phyloP scores from a whole-genome alignment of 225 moss, liverwort and hornwort genomes.

The Lunularia cruciata region DNA sequence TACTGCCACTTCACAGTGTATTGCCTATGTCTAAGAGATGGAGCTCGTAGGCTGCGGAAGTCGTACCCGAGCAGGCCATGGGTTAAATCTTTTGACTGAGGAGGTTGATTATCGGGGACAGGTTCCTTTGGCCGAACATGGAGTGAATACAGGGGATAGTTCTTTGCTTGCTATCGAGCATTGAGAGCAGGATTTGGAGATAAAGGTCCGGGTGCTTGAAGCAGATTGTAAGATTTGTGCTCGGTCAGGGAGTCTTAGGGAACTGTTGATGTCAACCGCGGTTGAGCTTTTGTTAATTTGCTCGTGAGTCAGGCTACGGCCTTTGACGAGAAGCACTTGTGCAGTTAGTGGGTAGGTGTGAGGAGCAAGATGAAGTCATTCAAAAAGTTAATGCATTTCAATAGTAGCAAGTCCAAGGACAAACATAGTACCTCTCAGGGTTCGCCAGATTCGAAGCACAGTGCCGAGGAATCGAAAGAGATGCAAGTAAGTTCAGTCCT shows the following conservation, averaged over 20 bases:
- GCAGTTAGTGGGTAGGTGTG: background rate
- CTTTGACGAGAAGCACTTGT: background rate
- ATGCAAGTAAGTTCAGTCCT: constrained; percentile 33
- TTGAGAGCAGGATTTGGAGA: background rate
- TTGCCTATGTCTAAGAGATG: background rate
- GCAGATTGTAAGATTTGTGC: background rate
- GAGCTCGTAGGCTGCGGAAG: constrained; percentile 1
- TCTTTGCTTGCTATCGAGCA: background rate
- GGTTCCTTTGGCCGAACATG: too few relatives aligned
- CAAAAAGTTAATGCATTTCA: constrained; percentile 48
- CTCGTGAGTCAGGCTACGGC: background rate
- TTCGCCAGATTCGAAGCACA: constrained; percentile 29
- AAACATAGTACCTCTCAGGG: constrained; percentile 24
- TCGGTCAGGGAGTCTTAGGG: too few relatives aligned
- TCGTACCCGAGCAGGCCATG: background rate
- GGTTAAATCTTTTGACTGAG: background rate
- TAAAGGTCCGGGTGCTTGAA: background rate
- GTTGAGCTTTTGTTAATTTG: background rate
- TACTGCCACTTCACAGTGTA: background rate
- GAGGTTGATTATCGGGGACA: background rate
- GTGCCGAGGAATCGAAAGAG: constrained; percentile 31
- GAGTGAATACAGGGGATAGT: background rate
- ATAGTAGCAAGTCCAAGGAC: constrained; percentile 44
- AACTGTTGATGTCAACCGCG: background rate
- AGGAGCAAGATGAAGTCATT: constrained; percentile 43